Evolutionary conservation across 208 protist genomes (phyloP).

Genomic region (Leishmania arabica): DNA sequence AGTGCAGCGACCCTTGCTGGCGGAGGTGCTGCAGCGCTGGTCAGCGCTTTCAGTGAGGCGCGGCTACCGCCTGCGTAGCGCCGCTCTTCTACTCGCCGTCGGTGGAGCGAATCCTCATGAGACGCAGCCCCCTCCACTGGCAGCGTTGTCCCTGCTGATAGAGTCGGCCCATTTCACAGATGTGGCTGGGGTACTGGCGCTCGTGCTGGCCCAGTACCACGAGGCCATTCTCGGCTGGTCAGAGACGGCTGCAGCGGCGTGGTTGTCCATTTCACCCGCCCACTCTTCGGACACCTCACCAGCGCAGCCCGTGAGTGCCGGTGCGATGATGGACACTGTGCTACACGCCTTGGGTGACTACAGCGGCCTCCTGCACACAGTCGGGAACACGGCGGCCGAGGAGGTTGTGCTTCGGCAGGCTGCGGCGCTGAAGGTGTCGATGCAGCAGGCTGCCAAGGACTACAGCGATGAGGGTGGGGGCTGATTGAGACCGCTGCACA

Average conservation of each 20-base stretch:
- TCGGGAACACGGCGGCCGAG: slow-evolving; percentile 54
- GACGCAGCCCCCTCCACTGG: slow-evolving; percentile 9
- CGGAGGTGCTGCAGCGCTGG: slow-evolving; percentile 57
- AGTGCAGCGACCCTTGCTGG: slow-evolving; percentile 7
- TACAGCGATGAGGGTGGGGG: not conserved
- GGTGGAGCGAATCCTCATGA: slow-evolving; percentile 14
- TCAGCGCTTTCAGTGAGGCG: slow-evolving; percentile 54
- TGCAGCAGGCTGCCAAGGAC: slow-evolving; percentile 6
- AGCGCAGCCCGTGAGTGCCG: not conserved
- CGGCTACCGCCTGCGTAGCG: slow-evolving; percentile 53
- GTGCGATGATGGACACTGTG: slow-evolving; percentile 26
- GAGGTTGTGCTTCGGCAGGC: slow-evolving; percentile 42
- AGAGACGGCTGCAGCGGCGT: slow-evolving; percentile 3
- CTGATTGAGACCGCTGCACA: not conserved
- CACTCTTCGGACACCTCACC: not conserved
- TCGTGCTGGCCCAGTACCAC: slow-evolving; percentile 45
- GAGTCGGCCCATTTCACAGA: slow-evolving; percentile 63
- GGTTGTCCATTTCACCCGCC: slow-evolving; percentile 6
- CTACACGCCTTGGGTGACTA: slow-evolving; percentile 63
- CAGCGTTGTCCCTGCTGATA: slow-evolving; percentile 49
- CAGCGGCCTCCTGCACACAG: slow-evolving; percentile 54
- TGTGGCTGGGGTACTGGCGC: slow-evolving; percentile 66
- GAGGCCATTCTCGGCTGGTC: slow-evolving; percentile 2
- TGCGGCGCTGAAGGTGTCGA: slow-evolving; percentile 41
- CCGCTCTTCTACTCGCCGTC: slow-evolving; percentile 46